A percentile compares a stretch with the other conserved stretches of the same genome.
Conservation (phyloP, 2,329 filamentous ascomycete genomes). For the Trichoderma hamatum region DNA sequence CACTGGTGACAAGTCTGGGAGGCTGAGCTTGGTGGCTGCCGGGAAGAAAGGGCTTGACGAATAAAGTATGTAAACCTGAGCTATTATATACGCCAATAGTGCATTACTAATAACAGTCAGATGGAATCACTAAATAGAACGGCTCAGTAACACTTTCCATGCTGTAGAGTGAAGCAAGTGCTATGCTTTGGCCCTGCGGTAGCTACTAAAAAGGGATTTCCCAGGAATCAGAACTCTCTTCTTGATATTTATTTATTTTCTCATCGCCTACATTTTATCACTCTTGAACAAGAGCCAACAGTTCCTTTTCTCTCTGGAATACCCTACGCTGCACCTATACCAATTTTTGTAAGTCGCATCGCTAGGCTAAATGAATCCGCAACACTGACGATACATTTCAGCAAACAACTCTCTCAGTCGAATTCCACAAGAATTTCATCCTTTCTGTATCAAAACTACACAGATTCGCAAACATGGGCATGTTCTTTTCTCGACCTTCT, state of each 20-base stretch:
- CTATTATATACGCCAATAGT: neutral
- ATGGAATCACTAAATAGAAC: neutral
- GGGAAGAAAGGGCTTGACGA: conserved; percentile 56
- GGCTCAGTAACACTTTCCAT: neutral
- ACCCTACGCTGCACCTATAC: neutral
- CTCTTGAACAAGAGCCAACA: neutral
- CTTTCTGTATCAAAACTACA: neutral
- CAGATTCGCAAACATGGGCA: conserved; percentile 44
- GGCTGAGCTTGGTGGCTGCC: conserved; percentile 61
- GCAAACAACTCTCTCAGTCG: neutral
- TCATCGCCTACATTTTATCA: neutral
- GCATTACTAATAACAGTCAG: neutral
- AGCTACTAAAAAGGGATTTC: neutral
- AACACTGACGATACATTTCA: neutral
- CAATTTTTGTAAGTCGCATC: neutral
- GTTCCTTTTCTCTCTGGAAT: neutral
- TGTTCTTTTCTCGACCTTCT: conserved; percentile 52
- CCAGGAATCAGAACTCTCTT: neutral
- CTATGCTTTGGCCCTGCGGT: neutral
- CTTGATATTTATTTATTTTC: neutral
- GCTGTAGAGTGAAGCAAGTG: neutral
- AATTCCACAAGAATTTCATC: neutral
- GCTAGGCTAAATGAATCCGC: neutral
- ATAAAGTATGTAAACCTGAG: neutral
- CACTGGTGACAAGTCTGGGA: conserved; percentile 57